These are phyloP conservation scores for Stellera chamaejasme DNA, from an alignment of 345 rosid species.

Conservation along the genomic window DNA sequence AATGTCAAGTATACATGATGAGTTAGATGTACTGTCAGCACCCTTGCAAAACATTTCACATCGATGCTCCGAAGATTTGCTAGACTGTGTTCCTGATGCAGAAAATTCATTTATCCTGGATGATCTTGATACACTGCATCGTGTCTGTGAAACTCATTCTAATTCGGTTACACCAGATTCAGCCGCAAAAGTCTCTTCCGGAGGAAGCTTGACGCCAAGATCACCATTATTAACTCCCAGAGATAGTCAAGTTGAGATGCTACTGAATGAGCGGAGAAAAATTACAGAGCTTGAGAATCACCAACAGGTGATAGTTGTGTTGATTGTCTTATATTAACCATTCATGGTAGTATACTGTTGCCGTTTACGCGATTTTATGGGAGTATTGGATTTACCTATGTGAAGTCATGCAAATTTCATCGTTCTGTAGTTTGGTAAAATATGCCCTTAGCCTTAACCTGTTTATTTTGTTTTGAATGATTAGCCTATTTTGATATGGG, in stretches of 20 bases:
- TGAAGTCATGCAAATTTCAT: too few relatives aligned
- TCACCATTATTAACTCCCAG: constrained; percentile 76
- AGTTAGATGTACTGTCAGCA: constrained; percentile 37
- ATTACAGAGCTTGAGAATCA: constrained; percentile 74
- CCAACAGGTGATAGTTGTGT: constrained; percentile 52
- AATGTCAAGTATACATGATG: constrained; percentile 31
- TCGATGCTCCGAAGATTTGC: constrained; percentile 49
- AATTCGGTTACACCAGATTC: constrained; percentile 22
- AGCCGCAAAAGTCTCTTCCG: constrained; percentile 45
- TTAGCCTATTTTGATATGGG: too few relatives aligned
- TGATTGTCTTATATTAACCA: constrained; percentile 1
- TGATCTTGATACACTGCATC: constrained; percentile 35
- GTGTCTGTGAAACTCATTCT: constrained; percentile 35
- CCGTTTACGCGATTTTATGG: too few relatives aligned
- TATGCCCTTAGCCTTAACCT: too few relatives aligned
- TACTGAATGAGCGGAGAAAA: constrained; percentile 60
- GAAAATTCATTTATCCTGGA: constrained; percentile 43
- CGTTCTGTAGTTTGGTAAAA: too few relatives aligned
- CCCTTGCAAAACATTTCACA: constrained; percentile 26
- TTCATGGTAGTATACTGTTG: neutral
- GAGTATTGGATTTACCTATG: too few relatives aligned
- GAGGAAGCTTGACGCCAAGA: constrained; percentile 85
- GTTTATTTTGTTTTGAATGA: too few relatives aligned
- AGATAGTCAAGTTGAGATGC: constrained; percentile 69
- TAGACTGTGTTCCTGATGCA: constrained; percentile 49